Conservation (phyloP, 495 filamentous ascomycete species). For the Tuber indicum region DNA sequence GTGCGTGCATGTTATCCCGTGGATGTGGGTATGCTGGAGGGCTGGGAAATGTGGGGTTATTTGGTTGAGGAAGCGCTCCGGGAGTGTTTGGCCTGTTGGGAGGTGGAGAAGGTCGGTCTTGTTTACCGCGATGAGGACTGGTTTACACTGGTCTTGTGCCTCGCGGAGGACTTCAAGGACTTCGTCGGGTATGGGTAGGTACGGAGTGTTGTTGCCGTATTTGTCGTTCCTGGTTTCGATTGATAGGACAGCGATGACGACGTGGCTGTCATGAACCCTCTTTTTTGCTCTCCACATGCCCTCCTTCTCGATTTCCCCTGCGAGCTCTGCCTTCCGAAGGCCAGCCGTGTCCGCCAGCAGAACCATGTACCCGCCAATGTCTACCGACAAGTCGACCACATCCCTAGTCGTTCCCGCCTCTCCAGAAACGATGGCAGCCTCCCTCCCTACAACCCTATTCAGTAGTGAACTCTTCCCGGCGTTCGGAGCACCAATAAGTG, state of each 20-base stretch:
- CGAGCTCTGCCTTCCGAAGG: conserved; percentile 50
- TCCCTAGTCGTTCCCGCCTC: conserved; percentile 92
- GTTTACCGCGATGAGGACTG: conserved; percentile 69
- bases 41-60: conserved; percentile 22
- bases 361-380: conserved; percentile 82
- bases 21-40: conserved; percentile 48
- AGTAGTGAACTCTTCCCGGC: conserved; percentile 91
- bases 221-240: conserved; percentile 49
- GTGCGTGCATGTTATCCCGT: conserved; percentile 62
- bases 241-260: conserved; percentile 74
- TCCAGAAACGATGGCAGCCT: conserved; percentile 86
- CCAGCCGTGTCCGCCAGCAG: conserved; percentile 90
- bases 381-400: conserved; percentile 85
- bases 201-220: conserved; percentile 21
- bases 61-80: conserved; percentile 26
- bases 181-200: conserved; percentile 52
- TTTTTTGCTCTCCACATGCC: conserved; percentile 81
- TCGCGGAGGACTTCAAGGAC: conserved; percentile 54
- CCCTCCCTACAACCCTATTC: conserved; percentile 82
- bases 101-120: conserved; percentile 61
- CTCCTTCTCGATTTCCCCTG: conserved; percentile 73
- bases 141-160: conserved; percentile 52
- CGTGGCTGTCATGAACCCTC: conserved; percentile 74
- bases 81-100: conserved; percentile 21
- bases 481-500: conserved; percentile 85